These are phyloP conservation scores for Bertia moriformis DNA, from an alignment of 2,329 filamentous ascomycete species.

Conservation along the genomic window DNA sequence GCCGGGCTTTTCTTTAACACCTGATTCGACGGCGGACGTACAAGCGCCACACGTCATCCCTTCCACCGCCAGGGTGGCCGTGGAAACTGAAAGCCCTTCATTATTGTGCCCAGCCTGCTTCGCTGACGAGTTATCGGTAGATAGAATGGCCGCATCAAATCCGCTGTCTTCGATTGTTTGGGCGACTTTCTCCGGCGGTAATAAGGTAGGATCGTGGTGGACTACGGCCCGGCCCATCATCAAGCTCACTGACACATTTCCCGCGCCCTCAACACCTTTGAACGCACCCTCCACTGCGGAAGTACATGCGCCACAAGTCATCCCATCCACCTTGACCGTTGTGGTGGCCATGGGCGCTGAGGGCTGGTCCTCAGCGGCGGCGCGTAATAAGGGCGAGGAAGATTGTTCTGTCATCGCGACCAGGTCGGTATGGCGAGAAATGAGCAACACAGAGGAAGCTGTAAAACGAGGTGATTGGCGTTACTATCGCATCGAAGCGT, in stretches of 20 bases:
- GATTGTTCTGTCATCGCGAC: too few relatives aligned
- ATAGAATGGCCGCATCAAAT: slow-evolving; percentile 12
- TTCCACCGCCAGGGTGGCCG: slow-evolving; percentile 64
- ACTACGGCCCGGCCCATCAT: background rate
- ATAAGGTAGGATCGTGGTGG: slow-evolving; percentile 11
- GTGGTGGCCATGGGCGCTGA: background rate
- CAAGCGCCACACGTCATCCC: slow-evolving; percentile 89
- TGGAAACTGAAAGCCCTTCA: too few relatives aligned
- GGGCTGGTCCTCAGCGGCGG: too few relatives aligned
- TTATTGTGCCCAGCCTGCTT: too few relatives aligned
- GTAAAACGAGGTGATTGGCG: too few relatives aligned
- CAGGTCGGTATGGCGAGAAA: too few relatives aligned
- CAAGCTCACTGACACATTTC: slow-evolving; percentile 1
- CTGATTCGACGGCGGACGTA: slow-evolving; percentile 71
- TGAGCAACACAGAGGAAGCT: too few relatives aligned
- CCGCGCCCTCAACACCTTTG: background rate
- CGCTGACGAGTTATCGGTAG: background rate
- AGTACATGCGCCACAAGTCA: background rate
- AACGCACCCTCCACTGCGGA: slow-evolving; percentile 1
- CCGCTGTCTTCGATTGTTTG: slow-evolving; percentile 33
- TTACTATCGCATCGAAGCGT: too few relatives aligned
- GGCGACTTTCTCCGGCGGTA: slow-evolving; percentile 35
- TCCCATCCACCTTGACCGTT: slow-evolving; percentile 1
- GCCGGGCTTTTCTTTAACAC: slow-evolving; percentile 61
- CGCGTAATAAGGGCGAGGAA: too few relatives aligned